phyloP scores from a whole-genome alignment of 768 basidiomycete species.

The Serendipita sp. region DNA sequence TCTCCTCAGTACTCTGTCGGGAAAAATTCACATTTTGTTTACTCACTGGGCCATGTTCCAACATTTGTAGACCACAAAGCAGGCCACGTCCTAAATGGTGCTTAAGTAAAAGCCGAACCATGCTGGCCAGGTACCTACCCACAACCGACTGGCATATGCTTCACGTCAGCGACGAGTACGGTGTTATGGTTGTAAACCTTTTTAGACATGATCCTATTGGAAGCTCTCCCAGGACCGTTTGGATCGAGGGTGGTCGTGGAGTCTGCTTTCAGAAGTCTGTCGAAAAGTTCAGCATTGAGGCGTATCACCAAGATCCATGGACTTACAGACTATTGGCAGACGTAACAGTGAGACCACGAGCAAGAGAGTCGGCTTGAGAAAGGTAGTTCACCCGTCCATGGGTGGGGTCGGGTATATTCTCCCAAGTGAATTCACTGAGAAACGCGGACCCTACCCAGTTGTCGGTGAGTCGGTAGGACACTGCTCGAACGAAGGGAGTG shows the following conservation, averaged over 20 bases:
- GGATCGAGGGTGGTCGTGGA: conserved; percentile 6
- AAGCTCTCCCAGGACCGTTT: conserved; percentile 5
- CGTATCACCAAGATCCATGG: background rate
- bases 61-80: conserved; percentile 38
- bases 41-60: conserved; percentile 11
- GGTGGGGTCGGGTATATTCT: conserved; percentile 41
- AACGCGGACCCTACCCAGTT: conserved; percentile 28
- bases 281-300: conserved; percentile 9
- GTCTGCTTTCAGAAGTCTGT: conserved; percentile 14
- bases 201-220: conserved; percentile 7
- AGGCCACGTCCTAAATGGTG: conserved; percentile 33
- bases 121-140: conserved; percentile 12
- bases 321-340: conserved; percentile 7
- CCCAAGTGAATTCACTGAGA: conserved; percentile 32
- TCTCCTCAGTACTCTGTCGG: background rate
- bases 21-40: background rate
- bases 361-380: conserved; percentile 27
- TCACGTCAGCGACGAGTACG: conserved; percentile 34
- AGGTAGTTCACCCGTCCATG: conserved; percentile 51
- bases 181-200: conserved; percentile 26
- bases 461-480: conserved; percentile 19
- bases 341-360: conserved; percentile 34
- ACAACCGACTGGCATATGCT: conserved; percentile 48
- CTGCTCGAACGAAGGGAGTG: background rate
- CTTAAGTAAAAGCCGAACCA: background rate